Base-by-base conservation (phyloP, 1,139 yeast genomes). In the Suhomyces bribrorum region DNA sequence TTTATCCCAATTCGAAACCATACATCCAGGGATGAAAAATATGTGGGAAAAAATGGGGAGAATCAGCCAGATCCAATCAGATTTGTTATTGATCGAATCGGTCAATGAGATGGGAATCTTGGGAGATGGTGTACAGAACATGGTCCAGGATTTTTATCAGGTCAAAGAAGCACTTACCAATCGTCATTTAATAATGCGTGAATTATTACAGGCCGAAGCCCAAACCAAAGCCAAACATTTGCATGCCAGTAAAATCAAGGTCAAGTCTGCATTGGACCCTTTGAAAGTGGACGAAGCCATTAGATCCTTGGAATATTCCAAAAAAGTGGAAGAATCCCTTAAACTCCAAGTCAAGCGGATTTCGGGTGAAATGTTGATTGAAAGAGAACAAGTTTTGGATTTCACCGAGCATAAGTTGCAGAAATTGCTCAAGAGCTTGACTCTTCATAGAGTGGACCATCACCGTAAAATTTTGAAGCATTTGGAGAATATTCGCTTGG, bases 151-250 rank as follows among this genome's bases (percentile, higher is more conserved):
- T 52, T 83, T 92, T 17, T 92, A 85, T 59, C 84, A 85, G 45
- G 86, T 90, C 38, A 94, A 92, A 60, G 98, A 92, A 61, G 86
- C 96, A 0, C 68, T 92, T 41, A 94, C 98, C 0, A 90, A 90
- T 61, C 75, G 98, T 41, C 96, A 94, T 61, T 69, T 92, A 40
- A 66, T 92, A 32, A 92, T 92, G 96, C 74, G 97, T 40, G 98
- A 94, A 49, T 69, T 88, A 37, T 57, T 79, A 17, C 86, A 80
- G 52, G 94, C 97, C 1, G 95, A 90, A 55, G 77, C 81, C 5
- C 79, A 74, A 44, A 80, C 96, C 2, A 79, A 77, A 50, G 62
- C 79, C 18, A 86, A 81, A 53, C 95, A 87, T 52, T 76, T 79
- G 36, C 75, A 79, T 11, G 95, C 95, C 1, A 77, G 85, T 20